Evolutionary conservation across 306 rosid genomes (phyloP).

Genomic region (Luffa acutangula): DNA sequence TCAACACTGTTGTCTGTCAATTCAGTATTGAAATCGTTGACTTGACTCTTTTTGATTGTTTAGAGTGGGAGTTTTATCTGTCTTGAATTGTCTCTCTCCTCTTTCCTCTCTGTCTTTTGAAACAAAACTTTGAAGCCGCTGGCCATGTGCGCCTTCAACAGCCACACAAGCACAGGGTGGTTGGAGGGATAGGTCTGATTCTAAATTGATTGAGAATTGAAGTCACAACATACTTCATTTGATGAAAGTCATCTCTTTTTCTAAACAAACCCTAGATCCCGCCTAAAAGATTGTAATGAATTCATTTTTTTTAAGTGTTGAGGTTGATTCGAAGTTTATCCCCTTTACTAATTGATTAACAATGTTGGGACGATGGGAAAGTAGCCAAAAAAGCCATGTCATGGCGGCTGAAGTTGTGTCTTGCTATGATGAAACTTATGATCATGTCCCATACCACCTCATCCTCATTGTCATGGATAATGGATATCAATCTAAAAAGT

Average conservation of each 20-base stretch:
- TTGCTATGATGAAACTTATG: constrained; percentile 77
- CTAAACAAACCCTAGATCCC: constrained; percentile 83
- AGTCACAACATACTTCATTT: constrained; percentile 59
- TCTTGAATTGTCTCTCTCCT: constrained; percentile 1
- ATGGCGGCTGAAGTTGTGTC: constrained; percentile 88
- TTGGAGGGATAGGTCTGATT: constrained; percentile 29
- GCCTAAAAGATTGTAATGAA: constrained; percentile 64
- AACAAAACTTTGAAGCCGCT: constrained; percentile 59
- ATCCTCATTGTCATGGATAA: constrained; percentile 22
- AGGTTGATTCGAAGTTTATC: not conserved
- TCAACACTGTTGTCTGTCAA: not conserved
- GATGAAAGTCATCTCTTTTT: constrained; percentile 83
- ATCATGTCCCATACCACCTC: constrained; percentile 27
- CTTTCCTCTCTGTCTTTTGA: not conserved
- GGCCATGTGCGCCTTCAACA: constrained; percentile 82
- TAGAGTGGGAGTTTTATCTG: not conserved
- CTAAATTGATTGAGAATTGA: constrained; percentile 41
- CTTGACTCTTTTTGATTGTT: not conserved
- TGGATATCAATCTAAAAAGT: constrained; percentile 12
- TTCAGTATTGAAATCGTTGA: constrained; percentile 1
- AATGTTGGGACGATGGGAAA: constrained; percentile 30
- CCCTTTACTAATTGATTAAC: constrained; percentile 30
- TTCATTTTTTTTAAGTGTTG: not conserved
- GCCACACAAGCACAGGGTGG: constrained; percentile 64
- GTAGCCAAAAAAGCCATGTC: constrained; percentile 87